A percentile compares a stretch with the other conserved stretches of the same genome.
Evolutionary conservation across 371 early-diverging fungal species (phyloP).

Genomic region (Circinella minor): DNA sequence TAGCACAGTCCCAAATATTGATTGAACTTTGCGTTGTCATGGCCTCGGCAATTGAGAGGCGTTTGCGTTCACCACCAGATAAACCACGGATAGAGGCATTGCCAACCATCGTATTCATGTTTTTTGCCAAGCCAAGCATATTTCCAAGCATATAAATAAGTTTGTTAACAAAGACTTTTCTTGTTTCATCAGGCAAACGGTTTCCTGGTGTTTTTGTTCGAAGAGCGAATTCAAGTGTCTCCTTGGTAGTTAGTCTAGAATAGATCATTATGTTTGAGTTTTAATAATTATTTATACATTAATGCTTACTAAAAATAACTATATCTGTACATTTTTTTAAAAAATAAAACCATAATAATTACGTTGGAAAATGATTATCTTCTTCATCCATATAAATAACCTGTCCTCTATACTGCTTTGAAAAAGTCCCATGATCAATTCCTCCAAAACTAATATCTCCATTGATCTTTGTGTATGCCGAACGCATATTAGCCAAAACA

Average conservation of each 20-base stretch:
- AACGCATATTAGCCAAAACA: conserved; percentile 66
- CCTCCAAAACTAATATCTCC: conserved; percentile 69
- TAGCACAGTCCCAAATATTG: conserved; percentile 87
- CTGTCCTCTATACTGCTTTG: conserved; percentile 59
- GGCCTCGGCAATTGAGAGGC: conserved; percentile 87
- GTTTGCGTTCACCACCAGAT: conserved; percentile 89
- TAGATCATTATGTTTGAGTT: too few relatives aligned
- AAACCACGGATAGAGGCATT: conserved; percentile 83
- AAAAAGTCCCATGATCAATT: conserved; percentile 55
- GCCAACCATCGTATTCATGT: conserved; percentile 82
- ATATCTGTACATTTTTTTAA: too few relatives aligned
- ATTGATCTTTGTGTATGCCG: conserved; percentile 54
- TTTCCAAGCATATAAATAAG: conserved; percentile 60
- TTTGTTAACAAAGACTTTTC: conserved; percentile 48
- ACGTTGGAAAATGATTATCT: conserved; percentile 71
- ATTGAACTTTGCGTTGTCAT: conserved; percentile 76
- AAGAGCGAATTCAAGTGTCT: conserved; percentile 70
- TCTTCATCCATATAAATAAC: conserved; percentile 74
- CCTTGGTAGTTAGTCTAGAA: conserved; percentile 55
- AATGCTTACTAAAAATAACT: too few relatives aligned
- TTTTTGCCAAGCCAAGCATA: conserved; percentile 76
- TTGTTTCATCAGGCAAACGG: conserved; percentile 49
- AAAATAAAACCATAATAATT: too few relatives aligned
- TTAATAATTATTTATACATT: too few relatives aligned
- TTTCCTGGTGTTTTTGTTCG: conserved; percentile 69